Evolutionary conservation across 192 early-diverging fungal species (phyloP).

Genomic region (Neocallimastix lanati): DNA sequence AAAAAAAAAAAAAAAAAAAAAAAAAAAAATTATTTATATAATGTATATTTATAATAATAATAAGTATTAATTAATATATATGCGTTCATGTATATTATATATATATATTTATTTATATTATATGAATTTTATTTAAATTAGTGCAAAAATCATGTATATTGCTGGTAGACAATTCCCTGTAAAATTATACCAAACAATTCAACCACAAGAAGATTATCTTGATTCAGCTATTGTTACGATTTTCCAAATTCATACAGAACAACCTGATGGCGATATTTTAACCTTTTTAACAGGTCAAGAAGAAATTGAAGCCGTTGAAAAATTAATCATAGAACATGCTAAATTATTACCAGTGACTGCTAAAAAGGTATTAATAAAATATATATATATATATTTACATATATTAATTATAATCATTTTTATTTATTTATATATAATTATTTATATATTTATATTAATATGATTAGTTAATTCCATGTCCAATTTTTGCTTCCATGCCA

Average conservation of each 20-base stretch:
- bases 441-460: constrained; percentile 3
- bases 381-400: no score
- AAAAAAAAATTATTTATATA: no score
- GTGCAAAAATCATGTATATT: constrained; percentile 67
- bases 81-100: no score
- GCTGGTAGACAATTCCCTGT: constrained; percentile 85
- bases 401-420: neutral
- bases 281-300: constrained; percentile 89
- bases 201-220: constrained; percentile 78
- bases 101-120: no score
- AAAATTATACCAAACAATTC: constrained; percentile 50
- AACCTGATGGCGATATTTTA: constrained; percentile 75
- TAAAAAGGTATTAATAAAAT: no score
- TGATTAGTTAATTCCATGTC: constrained; percentile 52
- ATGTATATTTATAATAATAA: no score
- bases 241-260: constrained; percentile 76
- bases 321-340: constrained; percentile 56
- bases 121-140: no score
- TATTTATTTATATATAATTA: neutral
- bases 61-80: no score
- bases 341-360: constrained; percentile 24
- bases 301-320: constrained; percentile 80
- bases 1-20: no score
- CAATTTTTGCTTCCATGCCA: constrained; percentile 84
- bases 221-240: constrained; percentile 71